A percentile compares a stretch with the other conserved stretches of the same genome.
These are phyloP conservation scores for Telopea speciosissima DNA, from an alignment of 177 flowering plant genomes.

Conservation along the genomic window DNA sequence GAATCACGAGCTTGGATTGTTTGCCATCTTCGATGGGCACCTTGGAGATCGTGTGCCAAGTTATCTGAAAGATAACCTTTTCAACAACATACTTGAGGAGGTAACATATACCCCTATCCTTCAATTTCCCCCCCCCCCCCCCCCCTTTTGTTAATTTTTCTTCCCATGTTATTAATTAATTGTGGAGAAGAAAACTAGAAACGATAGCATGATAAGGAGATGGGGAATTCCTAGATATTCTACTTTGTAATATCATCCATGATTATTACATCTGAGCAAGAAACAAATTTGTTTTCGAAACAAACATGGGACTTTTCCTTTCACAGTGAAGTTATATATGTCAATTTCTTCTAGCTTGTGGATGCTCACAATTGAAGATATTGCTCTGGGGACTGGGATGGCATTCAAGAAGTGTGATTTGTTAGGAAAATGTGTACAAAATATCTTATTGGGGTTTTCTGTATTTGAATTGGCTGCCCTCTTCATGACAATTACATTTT, in stretches of 20 bases:
- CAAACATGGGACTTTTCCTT: background rate
- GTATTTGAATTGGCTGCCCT: background rate
- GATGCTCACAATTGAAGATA: background rate
- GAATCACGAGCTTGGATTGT: constrained; percentile 51
- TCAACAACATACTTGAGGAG: constrained; percentile 57
- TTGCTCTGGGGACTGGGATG: background rate
- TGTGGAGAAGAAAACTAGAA: background rate
- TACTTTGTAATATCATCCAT: background rate
- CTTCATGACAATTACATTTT: background rate
- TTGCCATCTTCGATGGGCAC: constrained; percentile 75
- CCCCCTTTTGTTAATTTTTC: background rate
- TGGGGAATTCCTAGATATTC: background rate
- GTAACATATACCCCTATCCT: constrained; percentile 18
- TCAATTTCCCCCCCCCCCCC: background rate
- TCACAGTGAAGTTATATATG: background rate
- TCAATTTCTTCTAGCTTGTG: background rate
- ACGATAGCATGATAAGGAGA: background rate
- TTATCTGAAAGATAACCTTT: constrained; percentile 47
- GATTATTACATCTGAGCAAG: background rate
- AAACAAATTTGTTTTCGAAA: background rate
- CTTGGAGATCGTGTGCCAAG: constrained; percentile 53
- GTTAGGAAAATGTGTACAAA: background rate
- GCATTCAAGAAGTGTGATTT: too few relatives aligned
- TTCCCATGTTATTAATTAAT: background rate
- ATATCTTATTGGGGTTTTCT: background rate